A percentile compares a stretch with the other conserved stretches of the same genome.
Conservation (phyloP, 2,329 filamentous ascomycete genomes). For the Xylariomycetidae sp. region DNA sequence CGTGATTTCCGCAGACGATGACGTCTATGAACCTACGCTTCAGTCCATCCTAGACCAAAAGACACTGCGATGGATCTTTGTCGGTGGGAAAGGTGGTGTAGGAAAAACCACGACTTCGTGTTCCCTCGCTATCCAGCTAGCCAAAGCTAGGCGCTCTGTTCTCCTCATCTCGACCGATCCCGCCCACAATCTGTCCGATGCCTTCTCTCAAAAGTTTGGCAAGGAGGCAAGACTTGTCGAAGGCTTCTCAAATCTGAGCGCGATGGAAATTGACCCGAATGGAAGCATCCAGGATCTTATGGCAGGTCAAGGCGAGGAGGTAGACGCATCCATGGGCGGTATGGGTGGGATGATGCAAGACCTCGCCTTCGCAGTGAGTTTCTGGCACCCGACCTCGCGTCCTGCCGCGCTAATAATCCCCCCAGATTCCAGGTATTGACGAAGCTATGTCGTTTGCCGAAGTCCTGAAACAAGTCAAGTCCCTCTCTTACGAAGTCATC, state of each 20-base stretch:
- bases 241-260: conserved; percentile 88
- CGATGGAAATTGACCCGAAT: conserved; percentile 99
- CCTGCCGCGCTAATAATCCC: conserved; percentile 6
- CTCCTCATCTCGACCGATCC: conserved; percentile 98
- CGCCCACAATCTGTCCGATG: conserved; percentile 95
- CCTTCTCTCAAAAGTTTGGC: conserved; percentile 98
- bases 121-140: conserved; percentile 95
- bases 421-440: conserved; percentile 92
- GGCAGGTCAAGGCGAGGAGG: conserved; percentile 69
- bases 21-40: conserved; percentile 84
- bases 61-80: conserved; percentile 96
- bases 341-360: conserved; percentile 99
- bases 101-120: conserved; percentile 99
- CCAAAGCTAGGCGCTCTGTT: conserved; percentile 89
- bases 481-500: conserved; percentile 96
- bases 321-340: conserved; percentile 47
- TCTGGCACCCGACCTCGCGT: conserved; percentile 1
- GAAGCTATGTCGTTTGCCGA: conserved; percentile 99
- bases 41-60: conserved; percentile 94
- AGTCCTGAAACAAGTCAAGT: conserved; percentile 98
- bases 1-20: conserved; percentile 58
- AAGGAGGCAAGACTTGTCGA: conserved; percentile 93
- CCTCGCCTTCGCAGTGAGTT: conserved; percentile 81
- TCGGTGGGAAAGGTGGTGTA: conserved; percentile 96
- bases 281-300: conserved; percentile 95